These are phyloP conservation scores for Lentinula lateritia DNA, from an alignment of 768 basidiomycete species.

Conservation along the genomic window DNA sequence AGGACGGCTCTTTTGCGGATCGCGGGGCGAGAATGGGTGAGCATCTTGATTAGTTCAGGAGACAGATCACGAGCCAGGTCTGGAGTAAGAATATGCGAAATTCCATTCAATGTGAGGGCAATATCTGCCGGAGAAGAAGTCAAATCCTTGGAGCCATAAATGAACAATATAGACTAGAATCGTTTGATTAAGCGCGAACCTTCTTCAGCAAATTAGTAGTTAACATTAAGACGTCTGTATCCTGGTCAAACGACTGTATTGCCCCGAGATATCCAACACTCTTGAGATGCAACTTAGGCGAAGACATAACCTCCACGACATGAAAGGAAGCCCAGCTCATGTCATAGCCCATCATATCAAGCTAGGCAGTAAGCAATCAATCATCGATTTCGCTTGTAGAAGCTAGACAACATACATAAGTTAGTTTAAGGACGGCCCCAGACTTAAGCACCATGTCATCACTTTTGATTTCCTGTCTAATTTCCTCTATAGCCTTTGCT, in stretches of 20 bases:
- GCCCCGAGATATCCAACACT: slow-evolving; percentile 95
- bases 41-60: slow-evolving; percentile 77
- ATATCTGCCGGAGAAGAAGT: slow-evolving; percentile 71
- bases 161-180: not conserved
- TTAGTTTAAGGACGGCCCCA: slow-evolving; percentile 90
- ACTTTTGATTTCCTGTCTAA: slow-evolving; percentile 82
- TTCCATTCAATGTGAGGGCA: slow-evolving; percentile 73
- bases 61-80: slow-evolving; percentile 90
- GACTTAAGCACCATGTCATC: slow-evolving; percentile 98
- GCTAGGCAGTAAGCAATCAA: slow-evolving; percentile 37
- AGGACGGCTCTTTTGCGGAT: slow-evolving; percentile 91
- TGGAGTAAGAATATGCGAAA: slow-evolving; percentile 77
- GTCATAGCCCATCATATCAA: slow-evolving; percentile 95
- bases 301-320: slow-evolving; percentile 98
- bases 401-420: slow-evolving; percentile 69
- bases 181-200: slow-evolving; percentile 35
- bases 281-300: slow-evolving; percentile 86
- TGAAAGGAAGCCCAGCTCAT: slow-evolving; percentile 96
- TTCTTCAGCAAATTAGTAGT: slow-evolving; percentile 96
- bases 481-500: slow-evolving; percentile 89
- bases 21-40: slow-evolving; percentile 83
- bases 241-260: slow-evolving; percentile 82
- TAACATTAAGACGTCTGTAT: slow-evolving; percentile 96
- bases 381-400: not conserved
- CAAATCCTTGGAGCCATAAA: slow-evolving; percentile 56